phyloP scores from a whole-genome alignment of 371 early-diverging fungal genomes.

The Mortierella sp. region DNA sequence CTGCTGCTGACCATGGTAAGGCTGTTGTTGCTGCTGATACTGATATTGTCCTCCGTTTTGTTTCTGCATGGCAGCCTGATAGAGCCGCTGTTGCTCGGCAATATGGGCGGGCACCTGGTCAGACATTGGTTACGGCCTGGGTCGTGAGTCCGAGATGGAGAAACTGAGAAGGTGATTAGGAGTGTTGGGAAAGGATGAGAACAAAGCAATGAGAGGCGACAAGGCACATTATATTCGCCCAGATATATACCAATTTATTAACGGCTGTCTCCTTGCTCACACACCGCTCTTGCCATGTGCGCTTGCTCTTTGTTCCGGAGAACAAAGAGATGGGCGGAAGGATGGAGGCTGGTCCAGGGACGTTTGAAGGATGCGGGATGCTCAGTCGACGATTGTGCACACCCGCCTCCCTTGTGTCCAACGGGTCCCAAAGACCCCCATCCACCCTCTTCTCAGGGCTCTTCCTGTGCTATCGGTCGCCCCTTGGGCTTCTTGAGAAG shows the following conservation, averaged over 20 bases:
- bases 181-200: not conserved
- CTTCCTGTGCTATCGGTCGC: too few species aligned
- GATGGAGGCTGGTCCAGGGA: too few species aligned
- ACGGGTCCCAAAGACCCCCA: too few species aligned
- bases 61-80: too few species aligned
- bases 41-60: constrained; percentile 7
- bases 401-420: too few species aligned
- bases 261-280: not conserved
- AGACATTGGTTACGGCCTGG: constrained; percentile 19
- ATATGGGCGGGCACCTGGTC: constrained; percentile 49
- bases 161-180: constrained; percentile 1
- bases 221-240: not conserved
- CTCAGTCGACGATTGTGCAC: too few species aligned
- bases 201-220: not conserved
- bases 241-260: not conserved
- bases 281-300: too few species aligned
- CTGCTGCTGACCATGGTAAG: constrained; percentile 6
- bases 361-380: too few species aligned
- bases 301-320: too few species aligned
- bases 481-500: too few species aligned
- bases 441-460: too few species aligned
- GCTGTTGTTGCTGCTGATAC: constrained; percentile 30
- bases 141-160: not conserved
- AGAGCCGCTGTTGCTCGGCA: constrained; percentile 26
- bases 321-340: too few species aligned